Percentiles rank a stretch among this genome's conserved stretches.
Conservation (phyloP, 2,329 filamentous ascomycete genomes). For the Aureobasidium sp. region DNA sequence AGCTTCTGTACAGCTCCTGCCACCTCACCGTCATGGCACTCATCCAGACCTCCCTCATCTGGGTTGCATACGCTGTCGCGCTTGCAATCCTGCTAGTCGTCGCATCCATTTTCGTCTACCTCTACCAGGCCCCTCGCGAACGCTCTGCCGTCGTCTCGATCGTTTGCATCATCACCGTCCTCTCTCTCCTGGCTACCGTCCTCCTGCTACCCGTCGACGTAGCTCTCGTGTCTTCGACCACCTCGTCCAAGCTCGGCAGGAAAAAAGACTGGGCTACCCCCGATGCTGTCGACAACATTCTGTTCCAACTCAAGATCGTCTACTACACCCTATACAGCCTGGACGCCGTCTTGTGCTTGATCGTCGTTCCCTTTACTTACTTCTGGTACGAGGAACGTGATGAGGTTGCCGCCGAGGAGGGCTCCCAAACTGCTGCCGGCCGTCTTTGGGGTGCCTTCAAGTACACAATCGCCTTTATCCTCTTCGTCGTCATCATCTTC, state of each 20-base stretch:
- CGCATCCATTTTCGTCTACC: constrained; percentile 76
- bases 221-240: constrained; percentile 84
- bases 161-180: constrained; percentile 79
- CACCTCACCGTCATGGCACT: constrained; percentile 45
- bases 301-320: constrained; percentile 72
- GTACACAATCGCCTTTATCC: constrained; percentile 79
- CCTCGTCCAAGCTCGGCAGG: constrained; percentile 60
- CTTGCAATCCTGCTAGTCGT: constrained; percentile 67
- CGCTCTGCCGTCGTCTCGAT: constrained; percentile 72
- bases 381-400: constrained; percentile 98
- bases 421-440: constrained; percentile 59
- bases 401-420: constrained; percentile 74
- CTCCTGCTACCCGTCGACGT: constrained; percentile 92
- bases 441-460: constrained; percentile 78
- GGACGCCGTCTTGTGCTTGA: constrained; percentile 78
- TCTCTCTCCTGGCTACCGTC: constrained; percentile 80
- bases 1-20: not conserved
- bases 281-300: constrained; percentile 65
- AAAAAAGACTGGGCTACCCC: constrained; percentile 96
- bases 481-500: constrained; percentile 74
- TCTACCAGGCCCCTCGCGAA: constrained; percentile 84
- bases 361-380: constrained; percentile 91
- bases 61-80: constrained; percentile 83
- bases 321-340: constrained; percentile 92
- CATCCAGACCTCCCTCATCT: constrained; percentile 84